Base-by-base conservation (phyloP, 306 rosid genomes). In the Luffa acutangula region DNA sequence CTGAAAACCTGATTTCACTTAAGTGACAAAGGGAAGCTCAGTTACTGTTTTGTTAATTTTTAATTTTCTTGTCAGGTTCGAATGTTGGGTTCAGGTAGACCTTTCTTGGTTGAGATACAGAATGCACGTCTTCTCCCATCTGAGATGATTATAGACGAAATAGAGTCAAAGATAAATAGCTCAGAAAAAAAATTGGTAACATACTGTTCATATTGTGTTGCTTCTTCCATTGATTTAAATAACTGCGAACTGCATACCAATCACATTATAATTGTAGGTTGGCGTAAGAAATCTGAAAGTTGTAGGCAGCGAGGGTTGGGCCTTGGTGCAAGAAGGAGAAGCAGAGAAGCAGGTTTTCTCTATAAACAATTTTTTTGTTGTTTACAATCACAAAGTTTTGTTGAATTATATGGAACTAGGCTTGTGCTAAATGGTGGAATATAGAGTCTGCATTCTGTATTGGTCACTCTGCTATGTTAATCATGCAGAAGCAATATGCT, bases 71-170 rank as follows among this genome's bases (percentile, higher is more conserved):
- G 82, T 73, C 78, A 95, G 98, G 98, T 95, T 7, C 91, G 97
- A 17, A 95, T 95, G 97, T 85, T 92, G 86, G 97, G 98, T 80
- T 83, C 92, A 42, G 98, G 98, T 74, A 91, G 97, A 87, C 98
- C 97, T 43, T 94, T 94, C 82, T 90, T 94, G 76, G 84, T 94
- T 81, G 98, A 94, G 89, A 87, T 94, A 88, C 95, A 88, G 83
- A 95, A 92, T 48, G 85, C 91, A 5, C 89, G 93, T 36, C 80
- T 4, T 60, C 46, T 90, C 72, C 97, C 97, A 33, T 85, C 90
- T 63, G 88, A 91, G 63, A 85, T 83, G 66, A 79, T 62, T 78
- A 85, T 88, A 43, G 85, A 89, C 70, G 77, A 86, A 84, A 75
- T 92, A 51, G 91, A 91, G 84, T 85, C 77, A 77, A 79, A 66